phyloP scores from a whole-genome alignment of 495 filamentous ascomycete genomes.

The Pseudoneurospora amorphoporcata region DNA sequence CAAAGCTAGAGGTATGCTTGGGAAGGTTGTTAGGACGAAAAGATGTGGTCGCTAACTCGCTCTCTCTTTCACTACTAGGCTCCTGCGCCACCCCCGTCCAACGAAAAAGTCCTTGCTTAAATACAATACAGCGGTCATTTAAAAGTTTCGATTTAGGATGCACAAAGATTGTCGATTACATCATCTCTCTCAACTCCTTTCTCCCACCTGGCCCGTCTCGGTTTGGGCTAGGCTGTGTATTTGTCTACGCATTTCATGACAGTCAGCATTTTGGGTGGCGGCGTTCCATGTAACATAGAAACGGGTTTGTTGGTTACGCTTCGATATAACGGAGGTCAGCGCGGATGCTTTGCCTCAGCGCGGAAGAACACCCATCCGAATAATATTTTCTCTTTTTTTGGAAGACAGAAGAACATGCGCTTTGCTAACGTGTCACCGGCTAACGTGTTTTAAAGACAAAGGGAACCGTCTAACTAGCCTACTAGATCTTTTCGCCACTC shows the following conservation, averaged over 20 bases:
- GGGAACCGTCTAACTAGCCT: neutral
- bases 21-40: neutral
- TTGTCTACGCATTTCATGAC: constrained; percentile 24
- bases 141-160: neutral
- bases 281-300: constrained; percentile 34
- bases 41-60: neutral
- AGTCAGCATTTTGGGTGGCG: constrained; percentile 25
- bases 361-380: constrained; percentile 13
- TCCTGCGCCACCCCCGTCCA: constrained; percentile 26
- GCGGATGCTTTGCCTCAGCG: constrained; percentile 8
- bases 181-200: constrained; percentile 30
- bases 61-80: constrained; percentile 11
- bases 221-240: constrained; percentile 18
- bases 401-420: neutral
- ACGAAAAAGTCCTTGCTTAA: constrained; percentile 31
- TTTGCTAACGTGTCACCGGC: neutral
- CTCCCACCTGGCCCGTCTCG: constrained; percentile 10
- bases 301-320: constrained; percentile 17
- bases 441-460: neutral
- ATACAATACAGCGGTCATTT: neutral
- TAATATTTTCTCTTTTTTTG: constrained; percentile 17
- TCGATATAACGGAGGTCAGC: constrained; percentile 5
- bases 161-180: constrained; percentile 9
- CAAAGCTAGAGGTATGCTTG: constrained; percentile 61
- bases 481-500: constrained; percentile 6